Evolutionary conservation across 371 early-diverging fungal genomes (phyloP).

Genomic region (Mortierella sp.): DNA sequence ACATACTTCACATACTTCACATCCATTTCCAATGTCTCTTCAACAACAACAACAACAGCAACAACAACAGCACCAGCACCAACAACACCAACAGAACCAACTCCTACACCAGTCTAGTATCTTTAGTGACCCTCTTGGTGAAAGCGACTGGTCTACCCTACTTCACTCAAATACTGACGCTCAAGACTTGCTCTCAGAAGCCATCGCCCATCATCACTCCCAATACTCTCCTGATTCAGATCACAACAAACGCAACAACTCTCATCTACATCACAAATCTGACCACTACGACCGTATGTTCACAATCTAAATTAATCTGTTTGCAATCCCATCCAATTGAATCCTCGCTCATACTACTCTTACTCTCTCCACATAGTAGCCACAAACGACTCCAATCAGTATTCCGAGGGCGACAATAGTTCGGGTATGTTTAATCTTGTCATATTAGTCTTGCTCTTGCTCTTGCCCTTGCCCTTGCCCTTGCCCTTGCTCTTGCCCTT

Average conservation of each 20-base stretch:
- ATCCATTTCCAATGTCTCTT: no score
- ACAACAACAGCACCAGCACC: no score
- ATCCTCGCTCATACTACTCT: background rate
- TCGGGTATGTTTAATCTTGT: background rate
- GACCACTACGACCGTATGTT: background rate
- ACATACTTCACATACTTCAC: no score
- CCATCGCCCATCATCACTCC: background rate
- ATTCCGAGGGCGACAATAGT: constrained; percentile 1
- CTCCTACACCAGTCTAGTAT: no score
- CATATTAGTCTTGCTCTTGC: no score
- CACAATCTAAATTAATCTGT: background rate
- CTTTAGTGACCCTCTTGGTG: background rate
- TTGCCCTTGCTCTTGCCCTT: no score
- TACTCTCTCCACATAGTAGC: background rate
- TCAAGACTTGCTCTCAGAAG: background rate
- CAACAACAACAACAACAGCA: no score
- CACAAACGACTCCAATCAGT: background rate
- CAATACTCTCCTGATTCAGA: background rate
- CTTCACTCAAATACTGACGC: background rate
- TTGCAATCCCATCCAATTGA: background rate
- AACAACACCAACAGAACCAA: background rate
- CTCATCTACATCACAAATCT: background rate
- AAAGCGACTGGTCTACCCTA: background rate
- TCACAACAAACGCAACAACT: background rate
- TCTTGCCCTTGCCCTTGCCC: no score